phyloP scores from a whole-genome alignment of 78 protist species.

The Chrysochromulina parva region DNA sequence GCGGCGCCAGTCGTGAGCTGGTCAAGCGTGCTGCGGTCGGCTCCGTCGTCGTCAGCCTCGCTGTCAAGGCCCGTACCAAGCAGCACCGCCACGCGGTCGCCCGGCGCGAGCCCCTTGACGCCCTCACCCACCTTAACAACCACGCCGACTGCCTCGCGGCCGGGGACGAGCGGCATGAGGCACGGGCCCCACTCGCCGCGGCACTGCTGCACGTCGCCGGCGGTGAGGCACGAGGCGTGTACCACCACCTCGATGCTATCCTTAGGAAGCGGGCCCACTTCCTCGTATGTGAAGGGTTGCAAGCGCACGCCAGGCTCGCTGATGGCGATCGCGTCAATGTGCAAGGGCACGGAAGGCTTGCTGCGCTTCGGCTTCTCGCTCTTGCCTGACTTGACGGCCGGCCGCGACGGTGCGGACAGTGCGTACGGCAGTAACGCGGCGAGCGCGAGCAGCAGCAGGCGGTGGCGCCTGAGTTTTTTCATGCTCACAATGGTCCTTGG shows the following conservation, averaged over 20 bases:
- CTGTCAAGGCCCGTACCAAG: neutral
- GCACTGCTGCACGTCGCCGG: neutral
- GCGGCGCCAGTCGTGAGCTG: neutral
- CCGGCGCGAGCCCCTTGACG: neutral
- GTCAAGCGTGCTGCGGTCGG: neutral
- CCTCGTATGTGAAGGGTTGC: neutral
- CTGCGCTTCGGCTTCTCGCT: no score
- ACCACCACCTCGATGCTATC: neutral
- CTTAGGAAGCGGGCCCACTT: neutral
- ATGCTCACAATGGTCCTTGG: no score
- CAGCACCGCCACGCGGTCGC: neutral
- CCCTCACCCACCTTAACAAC: neutral
- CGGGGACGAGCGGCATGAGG: neutral
- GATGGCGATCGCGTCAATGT: neutral
- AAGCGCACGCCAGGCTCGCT: neutral
- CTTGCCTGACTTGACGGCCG: no score
- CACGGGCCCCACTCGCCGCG: neutral
- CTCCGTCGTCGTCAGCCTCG: neutral
- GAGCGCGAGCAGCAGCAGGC: no score
- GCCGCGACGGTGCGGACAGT: no score
- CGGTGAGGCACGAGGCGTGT: neutral
- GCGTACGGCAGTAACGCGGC: no score
- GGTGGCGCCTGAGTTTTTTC: no score
- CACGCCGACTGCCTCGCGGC: constrained; percentile 1
- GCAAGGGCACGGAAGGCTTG: no score